Percentiles rank a stretch among this genome's conserved stretches.
Conservation (phyloP, 2,329 filamentous ascomycete genomes). For the Aspergillus hiratsukae region DNA sequence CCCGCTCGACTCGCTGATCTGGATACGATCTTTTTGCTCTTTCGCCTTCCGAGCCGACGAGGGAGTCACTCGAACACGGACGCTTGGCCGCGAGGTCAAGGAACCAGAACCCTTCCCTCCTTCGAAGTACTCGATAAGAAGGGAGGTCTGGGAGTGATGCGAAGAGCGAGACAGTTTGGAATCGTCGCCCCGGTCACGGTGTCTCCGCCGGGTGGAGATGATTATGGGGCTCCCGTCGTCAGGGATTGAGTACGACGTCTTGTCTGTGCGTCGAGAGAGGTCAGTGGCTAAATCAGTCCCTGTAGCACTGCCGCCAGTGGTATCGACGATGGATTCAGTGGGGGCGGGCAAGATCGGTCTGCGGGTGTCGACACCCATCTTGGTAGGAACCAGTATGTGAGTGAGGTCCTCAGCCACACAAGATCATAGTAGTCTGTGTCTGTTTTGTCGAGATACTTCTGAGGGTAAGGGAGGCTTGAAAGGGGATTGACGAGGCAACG, state of each 20-base stretch:
- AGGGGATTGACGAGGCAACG: conserved; percentile 1
- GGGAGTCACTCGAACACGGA: conserved; percentile 74
- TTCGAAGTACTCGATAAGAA: conserved; percentile 94
- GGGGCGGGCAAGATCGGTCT: conserved; percentile 47
- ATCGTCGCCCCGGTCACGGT: conserved; percentile 55
- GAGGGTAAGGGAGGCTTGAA: conserved; percentile 9
- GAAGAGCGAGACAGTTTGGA: conserved; percentile 49
- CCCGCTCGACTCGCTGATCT: conserved; percentile 77
- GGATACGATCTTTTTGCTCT: conserved; percentile 66
- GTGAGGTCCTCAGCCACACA: conserved; percentile 24
- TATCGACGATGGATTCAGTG: conserved; percentile 47
- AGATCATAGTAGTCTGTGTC: conserved; percentile 33
- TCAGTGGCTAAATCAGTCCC: conserved; percentile 48
- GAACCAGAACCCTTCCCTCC: conserved; percentile 57
- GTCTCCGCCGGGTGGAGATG: conserved; percentile 62
- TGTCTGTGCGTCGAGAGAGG: conserved; percentile 47
- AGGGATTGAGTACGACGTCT: conserved; percentile 48
- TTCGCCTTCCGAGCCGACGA: conserved; percentile 57
- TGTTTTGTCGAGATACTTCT: conserved; percentile 3
- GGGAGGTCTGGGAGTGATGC: conserved; percentile 73
- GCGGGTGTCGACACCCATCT: conserved; percentile 47
- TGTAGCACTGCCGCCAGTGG: conserved; percentile 38
- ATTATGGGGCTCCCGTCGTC: conserved; percentile 72
- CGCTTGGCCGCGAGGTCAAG: conserved; percentile 70
- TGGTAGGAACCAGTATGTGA: conserved; percentile 19